Conservation (phyloP, 768 basidiomycete species). For the Lactarius indigo region DNA sequence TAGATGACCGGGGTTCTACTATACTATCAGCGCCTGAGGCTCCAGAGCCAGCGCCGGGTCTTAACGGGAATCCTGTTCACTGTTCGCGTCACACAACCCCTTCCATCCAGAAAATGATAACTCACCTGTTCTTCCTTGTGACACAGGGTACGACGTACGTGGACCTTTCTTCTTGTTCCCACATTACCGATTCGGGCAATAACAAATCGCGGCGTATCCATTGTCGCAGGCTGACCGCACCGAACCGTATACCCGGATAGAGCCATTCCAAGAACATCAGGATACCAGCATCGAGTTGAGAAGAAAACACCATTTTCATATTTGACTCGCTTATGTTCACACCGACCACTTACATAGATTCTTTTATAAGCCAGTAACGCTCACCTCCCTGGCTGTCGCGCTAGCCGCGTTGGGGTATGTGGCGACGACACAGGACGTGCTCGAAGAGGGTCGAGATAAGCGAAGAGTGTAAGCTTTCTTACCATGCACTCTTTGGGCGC, state of each 20-base stretch:
- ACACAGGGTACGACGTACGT: slow-evolving; percentile 81
- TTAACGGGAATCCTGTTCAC: slow-evolving; percentile 72
- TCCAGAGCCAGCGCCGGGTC: slow-evolving; percentile 66
- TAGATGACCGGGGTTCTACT: slow-evolving; percentile 60
- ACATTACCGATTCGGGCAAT: slow-evolving; percentile 4
- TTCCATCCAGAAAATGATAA: slow-evolving; percentile 19
- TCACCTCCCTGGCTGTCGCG: slow-evolving; percentile 66
- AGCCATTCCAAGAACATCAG: slow-evolving; percentile 77
- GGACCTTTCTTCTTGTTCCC: slow-evolving; percentile 6
- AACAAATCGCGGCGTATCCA: slow-evolving; percentile 17
- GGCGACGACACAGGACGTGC: slow-evolving; percentile 78
- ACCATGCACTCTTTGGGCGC: neutral
- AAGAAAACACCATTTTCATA: slow-evolving; percentile 31
- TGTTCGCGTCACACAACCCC: slow-evolving; percentile 50
- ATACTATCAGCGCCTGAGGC: slow-evolving; percentile 41
- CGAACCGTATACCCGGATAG: slow-evolving; percentile 78
- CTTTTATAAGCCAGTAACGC: slow-evolving; percentile 81
- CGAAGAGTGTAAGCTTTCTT: slow-evolving; percentile 59
- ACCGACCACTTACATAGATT: slow-evolving; percentile 47
- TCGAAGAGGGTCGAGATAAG: slow-evolving; percentile 81
- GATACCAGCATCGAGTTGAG: slow-evolving; percentile 78
- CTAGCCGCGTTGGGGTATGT: slow-evolving; percentile 72
- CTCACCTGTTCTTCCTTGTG: slow-evolving; percentile 11
- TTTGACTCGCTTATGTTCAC: slow-evolving; percentile 10
- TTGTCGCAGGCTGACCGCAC: slow-evolving; percentile 68